phyloP scores from a whole-genome alignment of 148 eudicot species.

The Fagopyrum esculentum region DNA sequence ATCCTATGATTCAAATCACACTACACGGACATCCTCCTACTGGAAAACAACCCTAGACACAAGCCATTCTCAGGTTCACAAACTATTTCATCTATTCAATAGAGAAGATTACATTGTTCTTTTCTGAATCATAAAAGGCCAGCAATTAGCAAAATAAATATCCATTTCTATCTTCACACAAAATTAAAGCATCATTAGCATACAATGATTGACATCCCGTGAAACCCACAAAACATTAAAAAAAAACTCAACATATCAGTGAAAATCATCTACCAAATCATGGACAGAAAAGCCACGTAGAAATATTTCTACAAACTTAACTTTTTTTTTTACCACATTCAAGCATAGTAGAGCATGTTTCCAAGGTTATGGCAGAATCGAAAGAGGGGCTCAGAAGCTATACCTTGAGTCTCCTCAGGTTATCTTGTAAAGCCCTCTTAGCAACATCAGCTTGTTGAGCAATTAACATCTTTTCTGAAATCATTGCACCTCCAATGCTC shows the following conservation, averaged over 20 bases:
- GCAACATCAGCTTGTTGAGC: constrained; percentile 79
- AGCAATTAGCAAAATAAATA: not conserved
- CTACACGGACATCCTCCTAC: not conserved
- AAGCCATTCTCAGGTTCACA: not conserved
- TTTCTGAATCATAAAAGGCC: not conserved
- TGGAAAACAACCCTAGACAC: not conserved
- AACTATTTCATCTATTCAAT: not conserved
- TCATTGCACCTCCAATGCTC: constrained; percentile 37
- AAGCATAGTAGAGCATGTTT: not conserved
- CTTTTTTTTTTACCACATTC: not conserved
- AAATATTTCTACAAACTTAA: not conserved
- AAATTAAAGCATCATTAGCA: not conserved
- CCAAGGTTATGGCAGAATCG: not conserved
- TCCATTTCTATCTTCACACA: not conserved
- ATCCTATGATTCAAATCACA: too few species aligned
- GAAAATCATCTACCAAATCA: not conserved
- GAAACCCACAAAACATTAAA: not conserved
- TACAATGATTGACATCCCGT: not conserved
- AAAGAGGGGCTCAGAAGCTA: not conserved
- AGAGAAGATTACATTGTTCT: too few species aligned
- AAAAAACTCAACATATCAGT: not conserved
- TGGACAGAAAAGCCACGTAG: not conserved
- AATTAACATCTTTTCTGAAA: constrained; percentile 47
- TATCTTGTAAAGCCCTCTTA: constrained; percentile 70
- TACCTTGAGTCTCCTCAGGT: constrained; percentile 71